Evolutionary conservation across 2,329 filamentous ascomycete species (phyloP), one percentile per base, ranked within the genome.

Genomic region (Alternaria postmessia): DNA sequence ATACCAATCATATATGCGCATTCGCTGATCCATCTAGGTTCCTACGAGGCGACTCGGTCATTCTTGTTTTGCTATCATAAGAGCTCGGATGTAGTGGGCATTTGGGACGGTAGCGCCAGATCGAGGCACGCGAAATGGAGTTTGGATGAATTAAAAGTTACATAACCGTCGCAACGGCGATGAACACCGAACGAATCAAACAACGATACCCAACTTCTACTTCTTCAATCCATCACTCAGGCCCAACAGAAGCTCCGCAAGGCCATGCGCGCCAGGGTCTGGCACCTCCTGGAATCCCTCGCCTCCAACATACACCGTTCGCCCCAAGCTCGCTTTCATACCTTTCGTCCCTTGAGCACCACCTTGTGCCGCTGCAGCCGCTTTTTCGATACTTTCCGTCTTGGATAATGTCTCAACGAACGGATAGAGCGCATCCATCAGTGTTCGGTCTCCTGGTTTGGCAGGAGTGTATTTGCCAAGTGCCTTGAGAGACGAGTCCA

Each of bases 391-490:
- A 74, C 91, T 87, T 14, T 87, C 87, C 0, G 88, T 89, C 71
- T 85, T 79, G 7, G 80, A 83, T 3, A 98, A 84, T 3, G 85
- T 87, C 43, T 92, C 86, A 52, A 96, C 89, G 75, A 98, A 99
- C 2, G 95, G 95, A 63, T 91, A 87, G 51, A 99, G 83, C 1
- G 94, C 93, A 79, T 99, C 95, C 34, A 98, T 87, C 36, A 98
- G 82, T 0, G 95, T 99, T 51, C 95, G 86, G 76, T 99, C 95
- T 28, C 95, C 95, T 0, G 91, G 90, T 54, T 90, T 88, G 0
- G 95, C 95, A 1, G 94, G 94, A 2, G 95, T 99, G 79, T 98
- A 98, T 73, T 85, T 91, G 36, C 85, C 86, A 58, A 99, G 82
- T 30, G 75, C 62, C 43, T 76, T 64, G 44, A 90, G 87, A 54